A percentile compares a stretch with the other conserved stretches of the same genome.
phyloP scores from a whole-genome alignment of 352 stramenopile genomes.

The Aphanomyces stellatus region DNA sequence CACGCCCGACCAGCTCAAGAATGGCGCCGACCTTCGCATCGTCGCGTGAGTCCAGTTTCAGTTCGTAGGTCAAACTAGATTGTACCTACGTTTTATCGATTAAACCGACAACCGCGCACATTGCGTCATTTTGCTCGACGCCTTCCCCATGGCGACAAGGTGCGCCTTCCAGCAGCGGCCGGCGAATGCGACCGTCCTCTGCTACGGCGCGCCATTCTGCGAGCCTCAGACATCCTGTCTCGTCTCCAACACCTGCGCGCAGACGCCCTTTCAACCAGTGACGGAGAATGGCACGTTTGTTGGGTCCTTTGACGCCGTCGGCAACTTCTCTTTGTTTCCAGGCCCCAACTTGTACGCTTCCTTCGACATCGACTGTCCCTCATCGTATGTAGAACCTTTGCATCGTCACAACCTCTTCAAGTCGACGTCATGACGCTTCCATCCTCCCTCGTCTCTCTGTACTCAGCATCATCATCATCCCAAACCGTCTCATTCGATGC shows the following conservation, averaged over 20 bases:
- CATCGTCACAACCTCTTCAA: not conserved
- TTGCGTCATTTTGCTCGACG: not conserved
- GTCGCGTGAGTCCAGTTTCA: conserved; percentile 27
- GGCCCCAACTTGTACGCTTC: not conserved
- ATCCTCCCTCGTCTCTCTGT: not conserved
- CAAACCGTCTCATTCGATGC: not conserved
- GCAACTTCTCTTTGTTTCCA: not conserved
- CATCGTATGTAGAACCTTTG: too few relatives aligned
- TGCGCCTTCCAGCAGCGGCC: too few relatives aligned
- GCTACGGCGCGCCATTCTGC: not conserved
- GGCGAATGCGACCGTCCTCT: too few relatives aligned
- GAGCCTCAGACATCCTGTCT: not conserved
- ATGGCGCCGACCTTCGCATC: conserved; percentile 27
- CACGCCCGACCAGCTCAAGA: conserved; percentile 25
- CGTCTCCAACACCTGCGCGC: not conserved
- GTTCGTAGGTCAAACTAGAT: too few relatives aligned
- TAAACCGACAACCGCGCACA: too few relatives aligned
- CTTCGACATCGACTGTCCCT: too few relatives aligned
- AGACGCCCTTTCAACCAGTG: not conserved
- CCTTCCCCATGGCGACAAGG: not conserved
- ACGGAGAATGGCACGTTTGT: not conserved
- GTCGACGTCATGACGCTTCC: not conserved
- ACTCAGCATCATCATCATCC: not conserved
- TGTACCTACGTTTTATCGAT: too few relatives aligned
- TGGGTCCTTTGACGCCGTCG: not conserved